These are phyloP conservation scores for Lolium rigidum DNA, from an alignment of 176 grass and related monocot genomes.

Conservation along the genomic window DNA sequence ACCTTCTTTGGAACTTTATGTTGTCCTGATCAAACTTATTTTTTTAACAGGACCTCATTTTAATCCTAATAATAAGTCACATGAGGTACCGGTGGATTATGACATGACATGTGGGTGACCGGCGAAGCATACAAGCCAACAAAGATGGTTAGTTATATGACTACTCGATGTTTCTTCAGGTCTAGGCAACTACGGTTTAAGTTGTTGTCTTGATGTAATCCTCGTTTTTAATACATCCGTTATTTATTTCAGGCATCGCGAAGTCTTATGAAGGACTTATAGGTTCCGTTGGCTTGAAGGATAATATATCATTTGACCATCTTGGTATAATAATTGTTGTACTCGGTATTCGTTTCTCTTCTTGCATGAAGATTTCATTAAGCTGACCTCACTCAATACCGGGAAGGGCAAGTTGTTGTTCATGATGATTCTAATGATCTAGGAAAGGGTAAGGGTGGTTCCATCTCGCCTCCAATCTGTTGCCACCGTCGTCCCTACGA, in stretches of 20 bases:
- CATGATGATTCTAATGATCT: slow-evolving; percentile 77
- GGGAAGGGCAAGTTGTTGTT: slow-evolving; percentile 69
- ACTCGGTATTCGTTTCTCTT: slow-evolving; percentile 29
- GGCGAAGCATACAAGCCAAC: slow-evolving; percentile 56
- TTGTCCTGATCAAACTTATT: slow-evolving; percentile 1
- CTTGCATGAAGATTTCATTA: slow-evolving; percentile 52
- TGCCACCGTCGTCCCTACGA: too few relatives aligned
- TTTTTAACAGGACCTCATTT: slow-evolving; percentile 69
- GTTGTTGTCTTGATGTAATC: slow-evolving; percentile 10
- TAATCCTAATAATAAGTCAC: slow-evolving; percentile 62
- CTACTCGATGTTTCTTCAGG: neutral
- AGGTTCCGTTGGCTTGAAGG: slow-evolving; percentile 41
- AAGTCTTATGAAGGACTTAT: slow-evolving; percentile 66
- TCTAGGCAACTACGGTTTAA: neutral
- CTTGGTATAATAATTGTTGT: slow-evolving; percentile 8
- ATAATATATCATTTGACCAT: neutral
- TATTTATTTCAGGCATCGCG: slow-evolving; percentile 60
- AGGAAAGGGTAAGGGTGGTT: slow-evolving; percentile 57
- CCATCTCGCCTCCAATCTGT: too few relatives aligned
- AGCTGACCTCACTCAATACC: slow-evolving; percentile 59
- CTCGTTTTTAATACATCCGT: neutral
- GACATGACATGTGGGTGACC: slow-evolving; percentile 64
- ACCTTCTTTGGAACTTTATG: neutral
- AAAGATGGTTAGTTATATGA: too few relatives aligned
- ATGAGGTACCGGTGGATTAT: slow-evolving; percentile 62